phyloP scores from a whole-genome alignment of 495 filamentous ascomycete genomes.

The Aspergillus egyptiacus region DNA sequence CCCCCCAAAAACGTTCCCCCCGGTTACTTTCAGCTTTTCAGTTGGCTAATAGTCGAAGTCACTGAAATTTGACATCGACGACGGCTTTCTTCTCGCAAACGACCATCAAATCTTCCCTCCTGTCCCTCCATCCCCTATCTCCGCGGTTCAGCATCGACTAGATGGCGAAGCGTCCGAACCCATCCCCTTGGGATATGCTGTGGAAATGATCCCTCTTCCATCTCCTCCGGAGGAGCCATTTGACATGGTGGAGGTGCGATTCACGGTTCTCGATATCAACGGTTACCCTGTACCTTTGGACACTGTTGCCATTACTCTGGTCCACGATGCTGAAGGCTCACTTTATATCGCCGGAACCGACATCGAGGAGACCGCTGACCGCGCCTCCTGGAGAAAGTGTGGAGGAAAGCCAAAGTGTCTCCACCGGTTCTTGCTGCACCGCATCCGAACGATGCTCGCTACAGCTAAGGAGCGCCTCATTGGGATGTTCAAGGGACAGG shows the following conservation, averaged over 20 bases:
- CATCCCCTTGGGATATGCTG: slow-evolving; percentile 37
- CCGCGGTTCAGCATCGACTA: slow-evolving; percentile 30
- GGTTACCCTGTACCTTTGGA: slow-evolving; percentile 45
- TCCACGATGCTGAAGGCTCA: slow-evolving; percentile 32
- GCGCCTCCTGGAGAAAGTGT: slow-evolving; percentile 37
- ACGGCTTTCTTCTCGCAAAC: slow-evolving; percentile 42
- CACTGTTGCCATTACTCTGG: slow-evolving; percentile 38
- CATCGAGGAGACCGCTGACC: slow-evolving; percentile 34
- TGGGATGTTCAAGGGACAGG: slow-evolving; percentile 29
- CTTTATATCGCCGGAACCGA: slow-evolving; percentile 35
- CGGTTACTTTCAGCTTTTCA: neutral
- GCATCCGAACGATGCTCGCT: slow-evolving; percentile 34
- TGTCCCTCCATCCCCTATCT: slow-evolving; percentile 28
- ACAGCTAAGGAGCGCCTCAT: slow-evolving; percentile 36
- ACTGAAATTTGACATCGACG: slow-evolving; percentile 39
- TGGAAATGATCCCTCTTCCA: slow-evolving; percentile 36
- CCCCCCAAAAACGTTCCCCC: neutral
- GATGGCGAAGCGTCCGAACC: slow-evolving; percentile 34
- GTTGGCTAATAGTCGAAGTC: slow-evolving; percentile 21
- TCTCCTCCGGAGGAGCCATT: slow-evolving; percentile 25
- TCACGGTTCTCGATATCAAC: slow-evolving; percentile 47
- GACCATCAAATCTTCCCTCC: slow-evolving; percentile 47
- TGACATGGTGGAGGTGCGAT: slow-evolving; percentile 35
- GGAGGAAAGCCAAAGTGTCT: slow-evolving; percentile 37
- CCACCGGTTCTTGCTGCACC: slow-evolving; percentile 32